These are phyloP conservation scores for Hanseniaspora sp. DNA, from an alignment of 1,139 yeast species.

Conservation along the genomic window DNA sequence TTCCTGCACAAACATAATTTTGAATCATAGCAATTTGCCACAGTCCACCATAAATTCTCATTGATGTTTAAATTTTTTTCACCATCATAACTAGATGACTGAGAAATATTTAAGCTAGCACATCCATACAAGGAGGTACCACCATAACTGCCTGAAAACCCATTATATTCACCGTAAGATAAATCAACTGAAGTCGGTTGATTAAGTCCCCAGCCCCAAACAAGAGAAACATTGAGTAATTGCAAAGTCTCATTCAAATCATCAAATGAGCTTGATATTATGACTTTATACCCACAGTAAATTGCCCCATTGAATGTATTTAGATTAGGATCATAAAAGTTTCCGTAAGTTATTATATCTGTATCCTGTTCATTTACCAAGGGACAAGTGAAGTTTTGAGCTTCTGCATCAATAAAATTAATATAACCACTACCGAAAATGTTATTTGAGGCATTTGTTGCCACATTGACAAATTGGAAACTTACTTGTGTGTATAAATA, in stretches of 20 bases:
- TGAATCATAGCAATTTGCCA: slow-evolving; percentile 51
- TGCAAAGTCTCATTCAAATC: slow-evolving; percentile 26
- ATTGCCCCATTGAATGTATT: slow-evolving; percentile 33
- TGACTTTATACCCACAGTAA: slow-evolving; percentile 50
- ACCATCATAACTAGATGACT: slow-evolving; percentile 16
- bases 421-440: slow-evolving; percentile 19
- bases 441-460: slow-evolving; percentile 18
- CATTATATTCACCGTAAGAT: slow-evolving; percentile 11
- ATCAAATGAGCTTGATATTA: slow-evolving; percentile 32
- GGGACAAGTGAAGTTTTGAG: slow-evolving; percentile 23
- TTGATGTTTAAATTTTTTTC: slow-evolving; percentile 44
- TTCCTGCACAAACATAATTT: slow-evolving; percentile 46
- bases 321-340: slow-evolving; percentile 30
- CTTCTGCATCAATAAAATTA: slow-evolving; percentile 18
- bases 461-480: slow-evolving; percentile 6
- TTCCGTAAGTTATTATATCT: slow-evolving; percentile 32
- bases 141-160: slow-evolving; percentile 12
- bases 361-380: slow-evolving; percentile 18
- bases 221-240: slow-evolving; percentile 32
- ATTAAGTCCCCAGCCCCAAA: slow-evolving; percentile 62
- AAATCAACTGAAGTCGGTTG: slow-evolving; percentile 35
- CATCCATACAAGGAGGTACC: slow-evolving; percentile 16
- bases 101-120: slow-evolving; percentile 19
- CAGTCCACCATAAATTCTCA: slow-evolving; percentile 50
- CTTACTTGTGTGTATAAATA: slow-evolving; percentile 13